A percentile compares a stretch with the other conserved stretches of the same genome.
Conservation (phyloP, 192 early-diverging fungal genomes). For the Mortierella alpina region DNA sequence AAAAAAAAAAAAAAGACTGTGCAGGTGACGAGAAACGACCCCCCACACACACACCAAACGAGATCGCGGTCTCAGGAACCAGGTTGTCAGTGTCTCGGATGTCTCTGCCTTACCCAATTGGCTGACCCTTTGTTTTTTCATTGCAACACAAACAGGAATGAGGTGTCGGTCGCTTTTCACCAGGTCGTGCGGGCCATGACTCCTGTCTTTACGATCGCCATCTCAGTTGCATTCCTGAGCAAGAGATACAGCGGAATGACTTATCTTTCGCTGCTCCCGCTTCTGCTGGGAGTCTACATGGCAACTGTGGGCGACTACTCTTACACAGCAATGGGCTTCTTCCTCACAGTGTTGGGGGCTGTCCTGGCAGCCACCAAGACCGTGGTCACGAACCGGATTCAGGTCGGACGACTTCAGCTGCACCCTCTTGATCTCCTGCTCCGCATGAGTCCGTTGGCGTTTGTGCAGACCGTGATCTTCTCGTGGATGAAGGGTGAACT, state of each 20-base stretch:
- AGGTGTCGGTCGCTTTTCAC: conserved; percentile 72
- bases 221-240: conserved; percentile 71
- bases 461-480: conserved; percentile 76
- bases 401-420: conserved; percentile 82
- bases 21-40: no score
- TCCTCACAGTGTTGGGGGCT: conserved; percentile 83
- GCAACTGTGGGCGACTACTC: conserved; percentile 87
- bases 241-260: conserved; percentile 66
- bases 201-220: conserved; percentile 79
- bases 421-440: conserved; percentile 84
- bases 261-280: conserved; percentile 71
- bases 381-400: conserved; percentile 84
- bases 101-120: not conserved
- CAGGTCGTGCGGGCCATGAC: conserved; percentile 88
- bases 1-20: no score
- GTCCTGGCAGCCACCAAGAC: conserved; percentile 85
- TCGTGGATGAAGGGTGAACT: conserved; percentile 76
- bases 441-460: conserved; percentile 82
- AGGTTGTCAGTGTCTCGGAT: no score
- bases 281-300: conserved; percentile 82
- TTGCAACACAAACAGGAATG: conserved; percentile 22
- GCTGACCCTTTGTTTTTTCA: not conserved
- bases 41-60: no score
- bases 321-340: conserved; percentile 77
- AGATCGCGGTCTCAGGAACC: no score